Conservation (phyloP, 495 filamentous ascomycete species). For the Annulohypoxylon maeteangense region DNA sequence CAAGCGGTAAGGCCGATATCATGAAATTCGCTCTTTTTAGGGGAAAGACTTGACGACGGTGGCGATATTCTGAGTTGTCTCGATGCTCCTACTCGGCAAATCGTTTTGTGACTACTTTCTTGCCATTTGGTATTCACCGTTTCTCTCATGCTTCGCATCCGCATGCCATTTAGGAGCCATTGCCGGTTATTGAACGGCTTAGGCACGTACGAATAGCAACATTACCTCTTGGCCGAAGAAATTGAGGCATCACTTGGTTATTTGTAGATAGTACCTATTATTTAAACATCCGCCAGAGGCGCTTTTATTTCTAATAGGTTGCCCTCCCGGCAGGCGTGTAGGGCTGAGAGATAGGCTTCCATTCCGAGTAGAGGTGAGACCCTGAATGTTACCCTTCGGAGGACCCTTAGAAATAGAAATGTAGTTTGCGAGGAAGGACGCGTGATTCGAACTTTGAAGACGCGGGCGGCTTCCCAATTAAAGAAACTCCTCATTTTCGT, state of each 20-base stretch:
- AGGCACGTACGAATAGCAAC: constrained; percentile 17
- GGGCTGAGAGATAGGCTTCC: constrained; percentile 30
- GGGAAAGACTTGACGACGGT: constrained; percentile 5
- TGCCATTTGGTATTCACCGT: constrained; percentile 8
- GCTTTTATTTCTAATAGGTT: constrained; percentile 31
- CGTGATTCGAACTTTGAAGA: constrained; percentile 19
- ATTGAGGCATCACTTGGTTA: constrained; percentile 26
- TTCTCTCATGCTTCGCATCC: constrained; percentile 2
- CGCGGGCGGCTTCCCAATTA: constrained; percentile 26
- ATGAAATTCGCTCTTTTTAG: constrained; percentile 1
- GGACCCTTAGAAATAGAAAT: background rate
- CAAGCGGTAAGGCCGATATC: constrained; percentile 6
- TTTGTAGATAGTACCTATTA: constrained; percentile 27
- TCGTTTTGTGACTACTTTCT: background rate
- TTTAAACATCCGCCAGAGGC: constrained; percentile 28
- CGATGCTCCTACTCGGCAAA: constrained; percentile 19
- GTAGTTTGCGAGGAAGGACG: constrained; percentile 15
- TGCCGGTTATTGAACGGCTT: constrained; percentile 21
- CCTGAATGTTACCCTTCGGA: constrained; percentile 24
- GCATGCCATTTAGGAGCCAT: background rate
- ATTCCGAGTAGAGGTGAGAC: constrained; percentile 13
- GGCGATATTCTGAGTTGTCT: constrained; percentile 7
- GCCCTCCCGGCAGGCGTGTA: constrained; percentile 14
- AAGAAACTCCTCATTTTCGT: constrained; percentile 21
- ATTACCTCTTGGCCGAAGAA: constrained; percentile 10